These are phyloP conservation scores for Pythium apleroticum DNA, from an alignment of 352 stramenopile species.

Conservation along the genomic window DNA sequence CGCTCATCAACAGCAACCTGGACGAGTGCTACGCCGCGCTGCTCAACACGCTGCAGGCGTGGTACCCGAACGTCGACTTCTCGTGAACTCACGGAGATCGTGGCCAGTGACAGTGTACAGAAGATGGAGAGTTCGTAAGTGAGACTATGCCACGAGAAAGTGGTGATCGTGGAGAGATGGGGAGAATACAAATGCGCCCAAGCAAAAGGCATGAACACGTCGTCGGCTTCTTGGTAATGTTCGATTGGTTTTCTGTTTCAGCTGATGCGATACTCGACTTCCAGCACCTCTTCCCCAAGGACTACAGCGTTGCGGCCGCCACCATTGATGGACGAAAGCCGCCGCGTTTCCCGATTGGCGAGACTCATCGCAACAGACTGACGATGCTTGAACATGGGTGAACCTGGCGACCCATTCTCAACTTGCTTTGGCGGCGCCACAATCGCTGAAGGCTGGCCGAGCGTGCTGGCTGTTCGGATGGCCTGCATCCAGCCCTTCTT, in stretches of 20 bases:
- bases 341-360: slow-evolving; percentile 11
- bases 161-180: neutral
- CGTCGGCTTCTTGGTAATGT: neutral
- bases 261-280: slow-evolving; percentile 51
- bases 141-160: neutral
- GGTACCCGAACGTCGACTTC: slow-evolving; percentile 73
- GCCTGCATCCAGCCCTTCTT: slow-evolving; percentile 53
- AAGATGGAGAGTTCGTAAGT: neutral
- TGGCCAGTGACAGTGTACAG: neutral
- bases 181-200: neutral
- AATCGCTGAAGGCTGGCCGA: slow-evolving; percentile 10
- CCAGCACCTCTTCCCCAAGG: slow-evolving; percentile 29
- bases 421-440: slow-evolving; percentile 15
- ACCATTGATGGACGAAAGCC: neutral
- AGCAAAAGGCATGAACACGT: neutral
- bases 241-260: slow-evolving; percentile 5
- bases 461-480: slow-evolving; percentile 24
- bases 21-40: slow-evolving; percentile 81
- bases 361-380: slow-evolving; percentile 17
- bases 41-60: slow-evolving; percentile 61
- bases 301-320: slow-evolving; percentile 16
- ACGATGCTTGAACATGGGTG: slow-evolving; percentile 15
- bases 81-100: slow-evolving; percentile 14
- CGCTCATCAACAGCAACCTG: slow-evolving; percentile 89
- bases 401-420: slow-evolving; percentile 15